Conservation (phyloP, 345 rosid genomes). For the Iberis pinnata region DNA sequence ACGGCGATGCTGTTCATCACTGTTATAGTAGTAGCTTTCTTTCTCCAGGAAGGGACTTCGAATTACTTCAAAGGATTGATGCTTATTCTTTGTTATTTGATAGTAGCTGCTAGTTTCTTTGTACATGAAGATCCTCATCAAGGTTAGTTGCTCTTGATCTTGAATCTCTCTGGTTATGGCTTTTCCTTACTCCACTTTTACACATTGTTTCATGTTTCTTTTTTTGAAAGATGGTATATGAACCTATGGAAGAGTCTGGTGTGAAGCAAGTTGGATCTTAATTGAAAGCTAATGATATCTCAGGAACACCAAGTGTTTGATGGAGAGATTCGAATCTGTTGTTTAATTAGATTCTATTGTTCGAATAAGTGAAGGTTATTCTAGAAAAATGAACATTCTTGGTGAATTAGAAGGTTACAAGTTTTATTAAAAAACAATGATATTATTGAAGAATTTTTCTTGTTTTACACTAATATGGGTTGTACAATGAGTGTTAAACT, state of each 20-base stretch:
- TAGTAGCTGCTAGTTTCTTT: slow-evolving; percentile 81
- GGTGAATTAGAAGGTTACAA: slow-evolving; percentile 10
- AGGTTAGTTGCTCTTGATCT: slow-evolving; percentile 22
- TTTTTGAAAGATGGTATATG: slow-evolving; percentile 24
- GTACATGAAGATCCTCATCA: slow-evolving; percentile 54
- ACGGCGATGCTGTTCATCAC: slow-evolving; percentile 81
- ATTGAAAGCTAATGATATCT: slow-evolving; percentile 26
- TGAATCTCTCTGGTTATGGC: background rate
- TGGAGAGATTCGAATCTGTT: slow-evolving; percentile 14
- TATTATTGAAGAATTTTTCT: slow-evolving; percentile 7
- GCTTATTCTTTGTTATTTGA: slow-evolving; percentile 79
- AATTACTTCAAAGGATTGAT: slow-evolving; percentile 81
- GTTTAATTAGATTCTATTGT: slow-evolving; percentile 1
- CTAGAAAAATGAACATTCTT: background rate
- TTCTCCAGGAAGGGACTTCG: slow-evolving; percentile 81
- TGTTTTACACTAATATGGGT: too few relatives aligned
- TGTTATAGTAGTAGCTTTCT: slow-evolving; percentile 72
- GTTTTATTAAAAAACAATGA: slow-evolving; percentile 17
- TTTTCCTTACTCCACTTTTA: too few relatives aligned
- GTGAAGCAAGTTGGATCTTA: too few relatives aligned
- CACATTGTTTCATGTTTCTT: background rate
- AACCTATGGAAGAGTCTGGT: slow-evolving; percentile 13
- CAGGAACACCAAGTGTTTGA: slow-evolving; percentile 23
- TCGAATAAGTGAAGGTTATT: slow-evolving; percentile 19
- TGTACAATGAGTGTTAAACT: too few relatives aligned